These are phyloP conservation scores for Babesia caballi DNA, from an alignment of 169 alveolate species.

Conservation along the genomic window DNA sequence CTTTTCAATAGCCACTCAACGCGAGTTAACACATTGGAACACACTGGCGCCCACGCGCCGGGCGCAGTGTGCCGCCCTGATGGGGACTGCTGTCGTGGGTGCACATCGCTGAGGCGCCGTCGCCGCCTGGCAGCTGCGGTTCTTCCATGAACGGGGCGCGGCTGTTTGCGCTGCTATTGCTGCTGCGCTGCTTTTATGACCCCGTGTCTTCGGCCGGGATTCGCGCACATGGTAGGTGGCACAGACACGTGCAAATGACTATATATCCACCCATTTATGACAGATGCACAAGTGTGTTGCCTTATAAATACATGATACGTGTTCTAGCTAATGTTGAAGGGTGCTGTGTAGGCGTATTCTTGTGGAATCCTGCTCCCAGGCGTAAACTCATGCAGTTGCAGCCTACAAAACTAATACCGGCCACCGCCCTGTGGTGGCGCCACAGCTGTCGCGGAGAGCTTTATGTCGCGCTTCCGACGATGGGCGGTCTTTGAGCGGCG, in stretches of 20 bases:
- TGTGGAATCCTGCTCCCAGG: neutral
- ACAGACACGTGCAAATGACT: too few relatives aligned
- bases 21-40: neutral
- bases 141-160: slow-evolving; percentile 4
- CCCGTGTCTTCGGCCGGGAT: neutral
- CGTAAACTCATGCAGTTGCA: neutral
- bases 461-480: neutral
- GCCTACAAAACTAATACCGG: neutral
- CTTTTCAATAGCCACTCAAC: neutral
- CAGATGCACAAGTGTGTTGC: too few relatives aligned
- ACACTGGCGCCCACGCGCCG: neutral
- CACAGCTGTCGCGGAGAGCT: neutral
- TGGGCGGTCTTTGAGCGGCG: neutral
- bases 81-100: neutral
- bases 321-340: too few relatives aligned
- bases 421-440: neutral
- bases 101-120: neutral
- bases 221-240: neutral
- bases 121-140: neutral
- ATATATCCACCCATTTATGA: too few relatives aligned
- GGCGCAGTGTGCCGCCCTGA: neutral
- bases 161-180: neutral
- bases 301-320: too few relatives aligned
- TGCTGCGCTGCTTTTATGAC: neutral
- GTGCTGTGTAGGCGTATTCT: too few relatives aligned